phyloP scores from a whole-genome alignment of 1,284 basidiomycete genomes.

The Neolentinus lepideus region DNA sequence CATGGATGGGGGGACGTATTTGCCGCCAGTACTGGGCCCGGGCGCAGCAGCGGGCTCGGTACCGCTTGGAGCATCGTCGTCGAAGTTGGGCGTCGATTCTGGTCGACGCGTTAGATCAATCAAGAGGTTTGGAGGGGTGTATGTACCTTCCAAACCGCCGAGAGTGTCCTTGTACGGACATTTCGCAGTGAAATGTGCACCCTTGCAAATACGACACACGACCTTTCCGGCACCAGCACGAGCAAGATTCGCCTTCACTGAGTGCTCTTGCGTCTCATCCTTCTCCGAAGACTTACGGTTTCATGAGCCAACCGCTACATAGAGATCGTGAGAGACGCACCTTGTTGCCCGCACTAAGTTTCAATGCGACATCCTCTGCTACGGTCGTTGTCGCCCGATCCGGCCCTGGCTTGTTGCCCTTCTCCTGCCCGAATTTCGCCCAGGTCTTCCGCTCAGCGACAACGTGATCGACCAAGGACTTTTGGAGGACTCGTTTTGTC shows the following conservation, averaged over 20 bases:
- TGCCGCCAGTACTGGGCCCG: constrained; percentile 45
- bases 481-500: constrained; percentile 85
- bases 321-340: constrained; percentile 28
- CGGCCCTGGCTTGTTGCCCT: constrained; percentile 83
- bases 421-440: constrained; percentile 94
- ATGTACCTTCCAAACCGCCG: constrained; percentile 62
- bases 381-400: constrained; percentile 95
- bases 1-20: constrained; percentile 93
- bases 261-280: constrained; percentile 67
- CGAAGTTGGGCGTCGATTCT: constrained; percentile 28
- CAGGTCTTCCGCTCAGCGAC: constrained; percentile 93
- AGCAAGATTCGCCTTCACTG: constrained; percentile 63
- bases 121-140: constrained; percentile 7
- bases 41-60: constrained; percentile 31
- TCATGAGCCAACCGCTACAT: neutral
- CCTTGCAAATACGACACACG: constrained; percentile 91
- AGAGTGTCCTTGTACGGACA: constrained; percentile 98
- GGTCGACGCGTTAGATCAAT: constrained; percentile 4
- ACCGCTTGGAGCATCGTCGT: constrained; percentile 35
- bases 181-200: constrained; percentile 96
- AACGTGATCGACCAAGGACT: constrained; percentile 87
- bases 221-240: constrained; percentile 83
- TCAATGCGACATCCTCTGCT: constrained; percentile 85
- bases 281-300: constrained; percentile 41
- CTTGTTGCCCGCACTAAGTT: constrained; percentile 82